Evolutionary conservation across 106 monocot species (phyloP).

Genomic region (Dendrobium nobile): DNA sequence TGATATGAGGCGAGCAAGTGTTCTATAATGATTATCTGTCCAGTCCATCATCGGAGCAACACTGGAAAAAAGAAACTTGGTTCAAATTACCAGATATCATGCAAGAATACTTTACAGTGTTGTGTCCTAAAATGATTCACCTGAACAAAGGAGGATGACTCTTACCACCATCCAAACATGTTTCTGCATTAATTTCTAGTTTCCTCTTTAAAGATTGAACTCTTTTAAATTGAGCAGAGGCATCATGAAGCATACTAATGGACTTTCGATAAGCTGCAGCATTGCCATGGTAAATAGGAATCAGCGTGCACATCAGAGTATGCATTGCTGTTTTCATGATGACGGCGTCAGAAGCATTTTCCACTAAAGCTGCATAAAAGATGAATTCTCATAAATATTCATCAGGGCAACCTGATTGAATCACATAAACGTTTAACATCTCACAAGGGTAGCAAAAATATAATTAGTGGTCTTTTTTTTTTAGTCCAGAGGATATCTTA

Average conservation of each 20-base stretch:
- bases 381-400: not conserved
- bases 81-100: not conserved
- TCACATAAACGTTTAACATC: not conserved
- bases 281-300: slow-evolving; percentile 14
- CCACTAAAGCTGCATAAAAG: not conserved
- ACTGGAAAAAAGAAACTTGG: slow-evolving; percentile 28
- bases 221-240: slow-evolving; percentile 11
- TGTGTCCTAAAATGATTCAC: slow-evolving; percentile 6
- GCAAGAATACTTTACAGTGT: not conserved
- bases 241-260: slow-evolving; percentile 10
- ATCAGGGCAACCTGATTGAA: not conserved
- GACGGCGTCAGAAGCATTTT: not conserved
- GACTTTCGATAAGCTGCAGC: slow-evolving; percentile 5
- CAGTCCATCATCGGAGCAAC: slow-evolving; percentile 99
- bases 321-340: slow-evolving; percentile 24
- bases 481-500: too few species aligned
- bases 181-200: not conserved
- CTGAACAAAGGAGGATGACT: slow-evolving; percentile 47
- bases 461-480: not conserved
- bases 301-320: slow-evolving; percentile 3
- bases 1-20: slow-evolving; percentile 81
- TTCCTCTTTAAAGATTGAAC: slow-evolving; percentile 8
- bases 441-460: not conserved
- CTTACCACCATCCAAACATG: not conserved
- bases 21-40: slow-evolving; percentile 93